phyloP scores from a whole-genome alignment of 1,284 basidiomycete species.

The Bjerkandera adusta region DNA sequence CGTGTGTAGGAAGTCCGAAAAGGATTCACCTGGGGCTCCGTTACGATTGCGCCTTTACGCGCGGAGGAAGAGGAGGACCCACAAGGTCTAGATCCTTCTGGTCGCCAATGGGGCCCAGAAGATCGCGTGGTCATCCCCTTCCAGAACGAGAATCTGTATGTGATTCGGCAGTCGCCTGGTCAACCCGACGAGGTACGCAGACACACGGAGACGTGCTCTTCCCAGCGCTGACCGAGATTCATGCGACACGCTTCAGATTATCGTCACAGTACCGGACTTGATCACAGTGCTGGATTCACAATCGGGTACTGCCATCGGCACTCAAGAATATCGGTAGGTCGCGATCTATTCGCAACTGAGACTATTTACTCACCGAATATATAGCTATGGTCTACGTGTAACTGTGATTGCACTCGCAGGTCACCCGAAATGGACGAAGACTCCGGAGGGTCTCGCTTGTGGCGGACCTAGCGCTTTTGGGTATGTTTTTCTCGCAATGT shows the following conservation, averaged over 20 bases:
- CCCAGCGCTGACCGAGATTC: neutral
- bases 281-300: conserved; percentile 56
- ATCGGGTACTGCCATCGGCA: conserved; percentile 51
- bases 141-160: conserved; percentile 57
- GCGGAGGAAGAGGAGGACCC: conserved; percentile 46
- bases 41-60: conserved; percentile 42
- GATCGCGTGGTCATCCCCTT: conserved; percentile 43
- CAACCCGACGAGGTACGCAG: conserved; percentile 27
- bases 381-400: conserved; percentile 55
- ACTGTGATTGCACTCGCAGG: conserved; percentile 55
- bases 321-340: conserved; percentile 37
- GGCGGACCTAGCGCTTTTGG: conserved; percentile 43
- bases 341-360: neutral
- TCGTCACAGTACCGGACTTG: conserved; percentile 57
- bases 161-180: conserved; percentile 38
- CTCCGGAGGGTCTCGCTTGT: conserved; percentile 48
- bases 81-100: conserved; percentile 2
- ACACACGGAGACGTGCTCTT: neutral
- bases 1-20: conserved; percentile 27
- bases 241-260: conserved; percentile 24
- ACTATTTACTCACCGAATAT: conserved; percentile 15
- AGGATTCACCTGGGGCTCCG: conserved; percentile 42
- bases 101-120: conserved; percentile 19
- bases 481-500: conserved; percentile 17
- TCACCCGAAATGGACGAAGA: conserved; percentile 54